Percentiles rank a stretch among this genome's conserved stretches.
phyloP scores from a whole-genome alignment of 495 filamentous ascomycete genomes.

The Aspergillus homomorphus region DNA sequence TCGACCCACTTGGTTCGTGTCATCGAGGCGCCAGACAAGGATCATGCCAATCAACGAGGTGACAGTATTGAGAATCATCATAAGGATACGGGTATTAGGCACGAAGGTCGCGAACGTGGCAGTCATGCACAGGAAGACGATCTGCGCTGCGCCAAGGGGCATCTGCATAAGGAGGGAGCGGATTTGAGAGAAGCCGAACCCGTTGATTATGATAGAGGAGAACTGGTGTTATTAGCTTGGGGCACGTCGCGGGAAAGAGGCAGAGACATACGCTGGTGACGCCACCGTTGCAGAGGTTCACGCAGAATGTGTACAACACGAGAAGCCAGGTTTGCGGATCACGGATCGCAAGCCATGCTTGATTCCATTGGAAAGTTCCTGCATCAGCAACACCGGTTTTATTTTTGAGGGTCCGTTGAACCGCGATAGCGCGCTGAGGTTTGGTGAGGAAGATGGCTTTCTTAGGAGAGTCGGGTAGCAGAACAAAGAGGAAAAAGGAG shows the following conservation, averaged over 20 bases:
- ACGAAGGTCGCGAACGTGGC: slow-evolving; percentile 29
- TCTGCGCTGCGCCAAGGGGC: slow-evolving; percentile 37
- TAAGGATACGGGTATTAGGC: slow-evolving; percentile 27
- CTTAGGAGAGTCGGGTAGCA: slow-evolving; percentile 50
- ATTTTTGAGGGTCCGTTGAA: slow-evolving; percentile 57
- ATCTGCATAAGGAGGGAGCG: slow-evolving; percentile 40
- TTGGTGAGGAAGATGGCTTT: slow-evolving; percentile 45
- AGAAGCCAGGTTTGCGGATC: slow-evolving; percentile 52
- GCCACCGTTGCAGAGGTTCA: slow-evolving; percentile 46
- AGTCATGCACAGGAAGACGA: slow-evolving; percentile 36
- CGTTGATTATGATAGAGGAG: slow-evolving; percentile 38
- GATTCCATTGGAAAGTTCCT: slow-evolving; percentile 55
- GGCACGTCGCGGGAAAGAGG: background rate
- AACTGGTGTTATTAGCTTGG: slow-evolving; percentile 27
- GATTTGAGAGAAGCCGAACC: slow-evolving; percentile 39
- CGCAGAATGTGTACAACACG: slow-evolving; percentile 36
- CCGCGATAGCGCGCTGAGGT: slow-evolving; percentile 47
- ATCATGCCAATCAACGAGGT: slow-evolving; percentile 52
- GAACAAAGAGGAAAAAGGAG: slow-evolving; percentile 36
- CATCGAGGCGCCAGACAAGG: slow-evolving; percentile 57
- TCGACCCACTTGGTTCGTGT: slow-evolving; percentile 47
- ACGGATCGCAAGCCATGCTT: slow-evolving; percentile 48
- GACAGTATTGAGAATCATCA: slow-evolving; percentile 33
- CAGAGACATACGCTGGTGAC: slow-evolving; percentile 31
- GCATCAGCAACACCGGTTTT: slow-evolving; percentile 57